Percentiles rank a stretch among this genome's conserved stretches.
These are phyloP conservation scores for Quercus suber DNA, from an alignment of 306 rosid species.

Conservation along the genomic window DNA sequence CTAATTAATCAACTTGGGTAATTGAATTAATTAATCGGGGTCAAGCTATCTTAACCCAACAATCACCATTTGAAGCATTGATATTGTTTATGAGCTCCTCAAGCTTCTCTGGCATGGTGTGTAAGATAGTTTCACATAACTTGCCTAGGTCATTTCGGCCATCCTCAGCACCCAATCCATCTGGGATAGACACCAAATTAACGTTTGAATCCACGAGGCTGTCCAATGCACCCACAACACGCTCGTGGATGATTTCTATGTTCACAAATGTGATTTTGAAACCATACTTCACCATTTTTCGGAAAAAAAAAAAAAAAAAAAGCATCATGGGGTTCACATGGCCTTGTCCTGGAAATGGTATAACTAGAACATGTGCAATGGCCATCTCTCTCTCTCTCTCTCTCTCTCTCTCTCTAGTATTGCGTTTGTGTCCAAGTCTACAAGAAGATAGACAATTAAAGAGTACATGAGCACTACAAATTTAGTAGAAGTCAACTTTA, in stretches of 20 bases:
- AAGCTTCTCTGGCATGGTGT: slow-evolving; percentile 31
- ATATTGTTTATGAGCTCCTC: slow-evolving; percentile 38
- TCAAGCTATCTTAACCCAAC: too few relatives aligned
- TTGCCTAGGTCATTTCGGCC: slow-evolving; percentile 19
- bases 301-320: slow-evolving; percentile 29
- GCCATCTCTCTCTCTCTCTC: slow-evolving; percentile 21
- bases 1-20: too few relatives aligned
- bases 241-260: slow-evolving; percentile 29
- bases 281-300: slow-evolving; percentile 22
- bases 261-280: slow-evolving; percentile 47
- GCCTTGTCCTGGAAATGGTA: slow-evolving; percentile 38
- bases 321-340: slow-evolving; percentile 42
- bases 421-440: too few relatives aligned
- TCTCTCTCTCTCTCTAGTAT: too few relatives aligned
- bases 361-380: slow-evolving; percentile 28
- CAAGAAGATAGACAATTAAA: too few relatives aligned
- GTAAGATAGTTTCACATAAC: neutral
- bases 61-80: slow-evolving; percentile 5
- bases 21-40: too few relatives aligned
- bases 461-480: too few relatives aligned
- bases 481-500: too few relatives aligned
- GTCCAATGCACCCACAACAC: neutral
- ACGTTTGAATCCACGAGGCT: neutral
- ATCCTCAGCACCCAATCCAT: slow-evolving; percentile 33
- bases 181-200: slow-evolving; percentile 23